Conservation (phyloP, 2,329 filamentous ascomycete genomes). For the Alternaria conjuncta region DNA sequence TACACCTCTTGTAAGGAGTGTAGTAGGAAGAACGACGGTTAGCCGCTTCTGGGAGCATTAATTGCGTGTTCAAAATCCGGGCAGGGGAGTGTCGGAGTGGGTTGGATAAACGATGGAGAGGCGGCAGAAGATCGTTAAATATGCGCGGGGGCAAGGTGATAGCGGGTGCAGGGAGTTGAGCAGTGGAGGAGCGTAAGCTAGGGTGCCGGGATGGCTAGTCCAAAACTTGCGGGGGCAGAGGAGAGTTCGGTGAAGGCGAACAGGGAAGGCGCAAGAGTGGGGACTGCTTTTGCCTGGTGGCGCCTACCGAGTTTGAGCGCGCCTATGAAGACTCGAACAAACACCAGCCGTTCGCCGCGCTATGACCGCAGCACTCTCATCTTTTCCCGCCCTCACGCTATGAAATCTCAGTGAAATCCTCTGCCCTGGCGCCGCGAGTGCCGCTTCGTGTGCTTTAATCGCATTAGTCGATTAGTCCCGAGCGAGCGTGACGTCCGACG, state of each 20-base stretch:
- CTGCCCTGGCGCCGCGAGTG: constrained; percentile 13
- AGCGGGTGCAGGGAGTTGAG: constrained; percentile 5
- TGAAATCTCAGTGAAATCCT: constrained; percentile 19
- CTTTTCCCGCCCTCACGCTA: constrained; percentile 5
- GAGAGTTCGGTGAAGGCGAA: constrained; percentile 21
- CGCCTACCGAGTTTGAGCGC: constrained; percentile 13
- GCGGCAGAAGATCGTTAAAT: constrained; percentile 14
- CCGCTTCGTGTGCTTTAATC: constrained; percentile 4
- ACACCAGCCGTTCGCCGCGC: constrained; percentile 7
- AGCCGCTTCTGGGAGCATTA: constrained; percentile 49
- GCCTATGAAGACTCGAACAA: constrained; percentile 22
- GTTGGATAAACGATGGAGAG: background rate
- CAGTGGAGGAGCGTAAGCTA: constrained; percentile 4
- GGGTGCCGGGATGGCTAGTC: constrained; percentile 9
- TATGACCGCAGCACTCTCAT: constrained; percentile 22
- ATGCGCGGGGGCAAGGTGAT: constrained; percentile 12
- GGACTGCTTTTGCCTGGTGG: constrained; percentile 10
- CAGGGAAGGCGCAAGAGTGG: constrained; percentile 13
- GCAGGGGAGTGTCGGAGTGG: background rate
- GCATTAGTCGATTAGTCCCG: constrained; percentile 1
- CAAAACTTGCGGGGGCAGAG: constrained; percentile 24
- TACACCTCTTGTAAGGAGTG: constrained; percentile 50
- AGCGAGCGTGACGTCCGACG: constrained; percentile 8
- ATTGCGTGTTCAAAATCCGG: constrained; percentile 24
- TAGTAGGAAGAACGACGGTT: constrained; percentile 47